Base-by-base conservation (phyloP, 495 filamentous ascomycete genomes). In the Hypoxylon cercidicola region DNA sequence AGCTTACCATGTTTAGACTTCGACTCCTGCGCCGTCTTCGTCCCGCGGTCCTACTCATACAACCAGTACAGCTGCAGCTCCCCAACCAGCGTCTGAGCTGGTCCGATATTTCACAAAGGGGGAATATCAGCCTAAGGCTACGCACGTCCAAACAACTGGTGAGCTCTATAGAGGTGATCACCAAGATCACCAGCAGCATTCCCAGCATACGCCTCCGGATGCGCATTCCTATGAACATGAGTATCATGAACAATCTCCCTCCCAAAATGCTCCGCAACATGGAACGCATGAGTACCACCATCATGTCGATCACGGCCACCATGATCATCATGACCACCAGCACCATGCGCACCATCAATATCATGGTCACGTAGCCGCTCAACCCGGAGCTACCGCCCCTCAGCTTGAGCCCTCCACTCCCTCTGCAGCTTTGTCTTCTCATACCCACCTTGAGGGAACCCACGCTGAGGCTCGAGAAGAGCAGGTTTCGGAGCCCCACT, bases 71-170 rank as follows among this genome's bases (percentile, higher is more conserved):
- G 23, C 23, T 25, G 23, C 23, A 5, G 5, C 23, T 25, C 2
- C 23, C 11, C 60, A 60, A 16, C 60, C 60, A 34, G 64, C 53
- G 10, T 60, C 78, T 9, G 74, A 77, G n/a, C 47, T 84, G 15
- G 81, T 84, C 8, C 81, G 79, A 53, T 83, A 82, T 59, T 75
- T 81, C 44, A 81, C 81, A 2, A 82, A 81, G 63, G 83, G 83
- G 43, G 83, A 85, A 77, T 84, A 76, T 48, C 75, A 84, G 23
- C 81, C 81, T n/a, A 68, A 54, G n/a, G 53, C 48, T 46, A 58
- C 66, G 15, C 71, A 71, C 53, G 53, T 64, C 43, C 64, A 70
- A 11, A 66, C 75, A 23, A 62, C 67, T 55, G 73, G 72, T 68
- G 67, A 71, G 58, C 71, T 66, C 18, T 32, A 70, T 40, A 39